These are phyloP conservation scores for Boletus calvinii DNA, from an alignment of 1,284 basidiomycete genomes.

Conservation along the genomic window DNA sequence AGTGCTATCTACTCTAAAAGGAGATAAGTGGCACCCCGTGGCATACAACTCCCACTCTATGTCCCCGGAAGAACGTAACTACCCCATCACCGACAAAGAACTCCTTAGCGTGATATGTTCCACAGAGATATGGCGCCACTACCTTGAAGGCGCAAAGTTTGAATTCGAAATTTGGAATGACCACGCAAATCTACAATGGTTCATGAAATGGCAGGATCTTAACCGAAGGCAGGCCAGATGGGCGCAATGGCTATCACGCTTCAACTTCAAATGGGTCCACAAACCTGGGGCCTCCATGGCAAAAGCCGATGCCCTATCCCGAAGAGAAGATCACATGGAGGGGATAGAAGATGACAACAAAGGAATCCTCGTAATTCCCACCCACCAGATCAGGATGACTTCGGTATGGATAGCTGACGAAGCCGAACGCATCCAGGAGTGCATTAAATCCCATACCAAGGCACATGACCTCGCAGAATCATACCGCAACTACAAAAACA, in stretches of 20 bases:
- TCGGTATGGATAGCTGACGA: no score
- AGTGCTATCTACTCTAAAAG: background rate
- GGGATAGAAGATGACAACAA: no score
- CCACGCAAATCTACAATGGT: background rate
- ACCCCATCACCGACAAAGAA: background rate
- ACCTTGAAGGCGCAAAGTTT: background rate
- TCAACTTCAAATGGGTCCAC: no score
- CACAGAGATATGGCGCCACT: background rate
- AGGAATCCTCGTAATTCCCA: no score
- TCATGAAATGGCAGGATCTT: background rate
- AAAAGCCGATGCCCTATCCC: no score
- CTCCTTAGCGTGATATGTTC: background rate
- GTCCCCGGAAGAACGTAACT: background rate
- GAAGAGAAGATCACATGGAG: no score
- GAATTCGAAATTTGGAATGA: background rate
- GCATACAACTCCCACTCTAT: background rate
- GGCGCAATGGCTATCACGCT: background rate
- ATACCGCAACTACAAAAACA: no score
- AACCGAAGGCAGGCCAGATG: background rate
- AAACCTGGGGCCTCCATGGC: no score
- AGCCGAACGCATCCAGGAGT: no score
- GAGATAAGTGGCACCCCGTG: background rate
- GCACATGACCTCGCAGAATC: no score
- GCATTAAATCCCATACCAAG: no score
- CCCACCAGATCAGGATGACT: no score